Evolutionary conservation across 305 asterid species (phyloP).

Genomic region (Striga hermonthica): DNA sequence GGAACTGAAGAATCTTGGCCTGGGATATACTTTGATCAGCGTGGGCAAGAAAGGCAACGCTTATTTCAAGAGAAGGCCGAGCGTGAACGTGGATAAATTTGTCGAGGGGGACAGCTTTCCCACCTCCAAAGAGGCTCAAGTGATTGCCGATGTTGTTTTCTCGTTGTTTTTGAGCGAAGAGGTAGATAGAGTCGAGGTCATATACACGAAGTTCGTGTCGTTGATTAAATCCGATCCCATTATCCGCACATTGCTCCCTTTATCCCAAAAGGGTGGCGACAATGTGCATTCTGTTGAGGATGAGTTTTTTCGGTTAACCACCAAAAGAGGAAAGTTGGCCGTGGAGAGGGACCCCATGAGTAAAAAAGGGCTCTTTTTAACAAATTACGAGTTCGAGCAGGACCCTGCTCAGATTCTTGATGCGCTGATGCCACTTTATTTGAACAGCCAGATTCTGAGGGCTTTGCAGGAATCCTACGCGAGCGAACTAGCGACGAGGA

Average conservation of each 20-base stretch:
- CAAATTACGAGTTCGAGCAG: slow-evolving; percentile 64
- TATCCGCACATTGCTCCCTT: slow-evolving; percentile 61
- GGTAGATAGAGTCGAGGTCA: slow-evolving; percentile 78
- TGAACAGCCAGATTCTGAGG: slow-evolving; percentile 79
- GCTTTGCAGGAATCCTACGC: slow-evolving; percentile 83
- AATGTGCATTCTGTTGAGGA: slow-evolving; percentile 55
- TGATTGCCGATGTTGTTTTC: slow-evolving; percentile 73
- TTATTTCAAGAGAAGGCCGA: slow-evolving; percentile 42
- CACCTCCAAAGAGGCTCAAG: slow-evolving; percentile 69
- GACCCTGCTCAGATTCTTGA: slow-evolving; percentile 87
- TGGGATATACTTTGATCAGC: slow-evolving; percentile 50
- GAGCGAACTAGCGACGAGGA: slow-evolving; percentile 66
- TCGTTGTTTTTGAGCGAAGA: slow-evolving; percentile 63
- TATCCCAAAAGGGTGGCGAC: slow-evolving; percentile 53
- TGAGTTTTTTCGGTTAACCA: slow-evolving; percentile 64
- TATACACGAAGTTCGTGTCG: slow-evolving; percentile 67
- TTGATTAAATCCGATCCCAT: slow-evolving; percentile 65
- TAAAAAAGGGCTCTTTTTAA: slow-evolving; percentile 30
- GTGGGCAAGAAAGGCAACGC: slow-evolving; percentile 73
- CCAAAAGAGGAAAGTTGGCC: slow-evolving; percentile 56
- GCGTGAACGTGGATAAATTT: slow-evolving; percentile 44
- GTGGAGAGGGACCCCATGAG: slow-evolving; percentile 54
- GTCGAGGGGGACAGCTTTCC: slow-evolving; percentile 58
- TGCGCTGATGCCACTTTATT: slow-evolving; percentile 79
- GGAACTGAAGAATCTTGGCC: slow-evolving; percentile 50